Evolutionary conservation across 2,329 filamentous ascomycete species (phyloP).

Genomic region (Penicillium oxalicum): DNA sequence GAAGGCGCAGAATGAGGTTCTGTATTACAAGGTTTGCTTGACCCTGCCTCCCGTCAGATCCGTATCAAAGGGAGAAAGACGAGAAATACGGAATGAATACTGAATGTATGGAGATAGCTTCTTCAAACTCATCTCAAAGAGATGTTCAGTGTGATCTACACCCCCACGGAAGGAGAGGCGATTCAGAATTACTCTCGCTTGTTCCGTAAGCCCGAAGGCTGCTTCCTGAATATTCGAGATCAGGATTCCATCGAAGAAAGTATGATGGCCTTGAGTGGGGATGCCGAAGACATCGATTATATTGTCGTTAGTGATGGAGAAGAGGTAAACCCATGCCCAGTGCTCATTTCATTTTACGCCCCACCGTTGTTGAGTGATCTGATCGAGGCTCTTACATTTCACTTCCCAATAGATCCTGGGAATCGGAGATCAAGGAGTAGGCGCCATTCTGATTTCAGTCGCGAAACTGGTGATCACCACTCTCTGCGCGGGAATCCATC

Average conservation of each 20-base stretch:
- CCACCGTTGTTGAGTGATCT: too few species aligned
- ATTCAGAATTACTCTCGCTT: conserved; percentile 77
- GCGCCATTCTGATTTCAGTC: conserved; percentile 75
- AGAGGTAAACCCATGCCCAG: conserved; percentile 29
- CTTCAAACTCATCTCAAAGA: conserved; percentile 73
- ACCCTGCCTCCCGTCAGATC: too few species aligned
- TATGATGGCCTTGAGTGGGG: conserved; percentile 59
- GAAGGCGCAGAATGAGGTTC: conserved; percentile 77
- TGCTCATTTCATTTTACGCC: neutral
- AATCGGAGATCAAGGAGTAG: conserved; percentile 83
- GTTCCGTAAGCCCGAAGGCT: conserved; percentile 73
- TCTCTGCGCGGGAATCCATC: conserved; percentile 79
- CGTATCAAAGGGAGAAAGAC: too few species aligned
- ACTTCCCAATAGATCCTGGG: conserved; percentile 61
- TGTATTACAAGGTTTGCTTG: conserved; percentile 62
- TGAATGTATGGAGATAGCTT: conserved; percentile 44
- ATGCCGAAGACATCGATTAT: conserved; percentile 71
- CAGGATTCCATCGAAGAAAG: conserved; percentile 59
- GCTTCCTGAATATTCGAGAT: conserved; percentile 70
- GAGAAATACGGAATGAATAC: neutral
- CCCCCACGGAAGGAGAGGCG: conserved; percentile 81
- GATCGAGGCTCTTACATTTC: too few species aligned
- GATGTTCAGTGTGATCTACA: conserved; percentile 89
- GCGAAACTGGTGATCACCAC: conserved; percentile 81
- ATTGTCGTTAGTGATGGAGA: conserved; percentile 75